phyloP scores from a whole-genome alignment of 129 eudicot genomes.

The Pulicaria dysenterica region DNA sequence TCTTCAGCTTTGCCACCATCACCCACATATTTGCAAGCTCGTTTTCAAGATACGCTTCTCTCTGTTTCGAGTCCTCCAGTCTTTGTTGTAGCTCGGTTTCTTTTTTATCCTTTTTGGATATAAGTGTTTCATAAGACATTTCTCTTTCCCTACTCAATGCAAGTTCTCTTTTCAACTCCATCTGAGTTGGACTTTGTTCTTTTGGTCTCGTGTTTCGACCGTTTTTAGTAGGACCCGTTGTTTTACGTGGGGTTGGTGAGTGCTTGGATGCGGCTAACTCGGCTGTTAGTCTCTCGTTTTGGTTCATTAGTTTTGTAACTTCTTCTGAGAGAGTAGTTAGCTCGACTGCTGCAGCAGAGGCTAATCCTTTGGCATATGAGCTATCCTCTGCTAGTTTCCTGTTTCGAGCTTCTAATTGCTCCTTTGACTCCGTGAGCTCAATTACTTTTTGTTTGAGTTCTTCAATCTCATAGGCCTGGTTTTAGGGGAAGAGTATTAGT shows the following conservation, averaged over 20 bases:
- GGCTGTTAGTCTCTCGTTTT: slow-evolving; percentile 59
- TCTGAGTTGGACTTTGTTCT: slow-evolving; percentile 53
- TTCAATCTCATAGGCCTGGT: slow-evolving; percentile 66
- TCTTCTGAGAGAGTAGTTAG: slow-evolving; percentile 89
- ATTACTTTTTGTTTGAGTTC: slow-evolving; percentile 61
- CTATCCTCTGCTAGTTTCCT: slow-evolving; percentile 91
- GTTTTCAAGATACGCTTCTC: slow-evolving; percentile 94
- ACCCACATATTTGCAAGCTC: slow-evolving; percentile 99
- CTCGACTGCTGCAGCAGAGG: slow-evolving; percentile 99
- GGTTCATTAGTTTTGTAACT: slow-evolving; percentile 94
- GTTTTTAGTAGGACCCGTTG: slow-evolving; percentile 44
- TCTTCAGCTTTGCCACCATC: slow-evolving; percentile 83
- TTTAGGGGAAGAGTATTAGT: neutral
- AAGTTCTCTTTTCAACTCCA: slow-evolving; percentile 72
- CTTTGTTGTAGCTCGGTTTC: slow-evolving; percentile 70
- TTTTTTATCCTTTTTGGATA: slow-evolving; percentile 61
- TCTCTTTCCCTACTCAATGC: slow-evolving; percentile 83
- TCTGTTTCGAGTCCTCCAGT: slow-evolving; percentile 80
- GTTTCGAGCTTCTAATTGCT: slow-evolving; percentile 69
- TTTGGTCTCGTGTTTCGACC: slow-evolving; percentile 59
- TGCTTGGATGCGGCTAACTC: slow-evolving; percentile 60
- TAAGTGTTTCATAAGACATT: slow-evolving; percentile 61
- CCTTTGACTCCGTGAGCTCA: slow-evolving; percentile 59
- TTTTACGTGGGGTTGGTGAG: slow-evolving; percentile 54
- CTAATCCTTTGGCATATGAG: slow-evolving; percentile 93